Evolutionary conservation across 2,329 filamentous ascomycete genomes (phyloP).

Genomic region (Sclerotinia sclerotiorum): DNA sequence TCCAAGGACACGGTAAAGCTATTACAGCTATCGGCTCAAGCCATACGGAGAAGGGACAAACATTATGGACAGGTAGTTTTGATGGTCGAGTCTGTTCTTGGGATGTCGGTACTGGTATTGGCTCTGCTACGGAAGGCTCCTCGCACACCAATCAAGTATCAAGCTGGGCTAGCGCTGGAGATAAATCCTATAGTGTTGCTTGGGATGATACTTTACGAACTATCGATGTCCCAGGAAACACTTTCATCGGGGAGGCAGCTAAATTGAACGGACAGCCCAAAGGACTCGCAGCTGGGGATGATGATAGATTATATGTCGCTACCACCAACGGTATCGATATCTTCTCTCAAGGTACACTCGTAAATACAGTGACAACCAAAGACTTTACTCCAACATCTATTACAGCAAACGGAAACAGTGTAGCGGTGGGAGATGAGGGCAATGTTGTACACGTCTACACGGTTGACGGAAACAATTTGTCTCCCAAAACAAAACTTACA

Average conservation of each 20-base stretch:
- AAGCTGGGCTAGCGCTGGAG: slow-evolving; percentile 63
- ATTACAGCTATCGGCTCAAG: slow-evolving; percentile 73
- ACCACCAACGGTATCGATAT: slow-evolving; percentile 59
- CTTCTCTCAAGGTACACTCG: slow-evolving; percentile 59
- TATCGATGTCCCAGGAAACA: slow-evolving; percentile 71
- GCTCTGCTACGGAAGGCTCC: slow-evolving; percentile 73
- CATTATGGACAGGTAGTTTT: slow-evolving; percentile 86
- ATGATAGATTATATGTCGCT: slow-evolving; percentile 50
- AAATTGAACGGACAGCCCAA: slow-evolving; percentile 80
- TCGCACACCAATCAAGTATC: slow-evolving; percentile 83
- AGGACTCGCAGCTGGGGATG: slow-evolving; percentile 59
- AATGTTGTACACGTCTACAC: slow-evolving; percentile 76
- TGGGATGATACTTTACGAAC: slow-evolving; percentile 92
- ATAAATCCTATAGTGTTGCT: slow-evolving; percentile 77
- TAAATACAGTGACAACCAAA: slow-evolving; percentile 57
- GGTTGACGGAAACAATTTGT: slow-evolving; percentile 56
- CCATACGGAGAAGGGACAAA: slow-evolving; percentile 51
- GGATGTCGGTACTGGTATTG: slow-evolving; percentile 70
- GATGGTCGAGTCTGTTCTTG: slow-evolving; percentile 85
- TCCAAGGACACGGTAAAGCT: slow-evolving; percentile 88
- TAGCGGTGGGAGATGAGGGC: slow-evolving; percentile 76
- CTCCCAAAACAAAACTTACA: slow-evolving; percentile 49
- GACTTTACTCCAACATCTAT: slow-evolving; percentile 68
- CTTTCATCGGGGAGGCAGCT: slow-evolving; percentile 67
- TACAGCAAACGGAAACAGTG: slow-evolving; percentile 62